Evolutionary conservation across 148 eudicot species (phyloP).

Genomic region (Cornus kousa): DNA sequence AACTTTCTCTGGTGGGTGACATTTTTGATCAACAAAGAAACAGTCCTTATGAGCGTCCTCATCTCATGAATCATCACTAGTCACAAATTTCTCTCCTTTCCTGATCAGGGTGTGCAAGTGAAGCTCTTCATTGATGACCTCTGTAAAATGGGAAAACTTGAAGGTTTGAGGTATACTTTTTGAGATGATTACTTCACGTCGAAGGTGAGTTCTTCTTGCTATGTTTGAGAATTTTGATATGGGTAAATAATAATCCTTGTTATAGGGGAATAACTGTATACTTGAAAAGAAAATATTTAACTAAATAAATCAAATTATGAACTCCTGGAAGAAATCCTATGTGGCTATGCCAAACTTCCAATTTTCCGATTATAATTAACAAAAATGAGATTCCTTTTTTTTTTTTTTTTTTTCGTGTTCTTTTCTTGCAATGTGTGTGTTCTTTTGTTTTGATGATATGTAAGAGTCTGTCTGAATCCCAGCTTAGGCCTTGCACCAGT

Average conservation of each 20-base stretch:
- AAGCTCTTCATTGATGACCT: conserved; percentile 59
- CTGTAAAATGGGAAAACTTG: conserved; percentile 54
- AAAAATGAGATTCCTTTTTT: background rate
- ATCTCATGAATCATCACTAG: conserved; percentile 1
- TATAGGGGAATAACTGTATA: no score
- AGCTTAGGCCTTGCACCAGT: background rate
- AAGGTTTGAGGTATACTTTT: conserved; percentile 10
- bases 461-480: background rate
- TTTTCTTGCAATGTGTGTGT: background rate
- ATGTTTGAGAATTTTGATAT: background rate
- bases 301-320: no score
- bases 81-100: conserved; percentile 1
- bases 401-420: no score
- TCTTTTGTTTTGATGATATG: background rate
- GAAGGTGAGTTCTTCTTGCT: conserved; percentile 47
- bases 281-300: no score
- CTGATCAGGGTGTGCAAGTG: conserved; percentile 64
- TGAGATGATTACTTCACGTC: conserved; percentile 17
- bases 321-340: no score
- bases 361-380: background rate
- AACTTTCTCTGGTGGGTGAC: conserved; percentile 57
- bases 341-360: background rate
- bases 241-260: background rate
- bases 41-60: conserved; percentile 8
- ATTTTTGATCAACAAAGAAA: conserved; percentile 39